Conservation (phyloP, 2,329 filamentous ascomycete species). For the Cercospora sp. region DNA sequence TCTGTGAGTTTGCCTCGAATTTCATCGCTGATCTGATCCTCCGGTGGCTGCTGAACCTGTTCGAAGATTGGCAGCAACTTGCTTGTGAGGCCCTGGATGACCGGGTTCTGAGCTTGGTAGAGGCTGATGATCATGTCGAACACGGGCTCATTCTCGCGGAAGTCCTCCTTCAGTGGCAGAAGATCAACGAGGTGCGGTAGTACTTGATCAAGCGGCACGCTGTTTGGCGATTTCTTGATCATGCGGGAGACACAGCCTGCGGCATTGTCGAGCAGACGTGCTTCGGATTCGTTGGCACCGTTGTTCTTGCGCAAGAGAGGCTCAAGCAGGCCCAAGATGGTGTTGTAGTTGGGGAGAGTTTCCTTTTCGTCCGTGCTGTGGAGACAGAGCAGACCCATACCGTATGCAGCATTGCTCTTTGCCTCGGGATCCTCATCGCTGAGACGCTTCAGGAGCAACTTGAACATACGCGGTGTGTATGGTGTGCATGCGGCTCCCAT, state of each 20-base stretch:
- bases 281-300: constrained; percentile 60
- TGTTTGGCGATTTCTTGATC: constrained; percentile 85
- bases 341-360: constrained; percentile 71
- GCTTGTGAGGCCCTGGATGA: constrained; percentile 68
- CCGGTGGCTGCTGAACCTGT: constrained; percentile 67
- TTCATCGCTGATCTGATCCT: constrained; percentile 73
- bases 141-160: constrained; percentile 92
- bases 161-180: constrained; percentile 88
- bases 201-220: constrained; percentile 76
- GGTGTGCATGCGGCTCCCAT: constrained; percentile 80
- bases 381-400: constrained; percentile 78
- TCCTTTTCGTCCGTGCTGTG: constrained; percentile 74
- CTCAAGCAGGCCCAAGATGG: constrained; percentile 83
- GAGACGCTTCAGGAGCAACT: constrained; percentile 80
- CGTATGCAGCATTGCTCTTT: constrained; percentile 94
- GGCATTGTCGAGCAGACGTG: constrained; percentile 87
- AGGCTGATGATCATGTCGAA: constrained; percentile 87
- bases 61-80: constrained; percentile 70
- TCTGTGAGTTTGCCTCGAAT: constrained; percentile 66
- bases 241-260: constrained; percentile 88
- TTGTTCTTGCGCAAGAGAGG: constrained; percentile 63
- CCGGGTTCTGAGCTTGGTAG: constrained; percentile 70
- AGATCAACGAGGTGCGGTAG: constrained; percentile 76
- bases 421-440: constrained; percentile 87
- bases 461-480: constrained; percentile 74